These are phyloP conservation scores for Penicillium crustosum DNA, from an alignment of 2,329 filamentous ascomycete species.

Conservation along the genomic window DNA sequence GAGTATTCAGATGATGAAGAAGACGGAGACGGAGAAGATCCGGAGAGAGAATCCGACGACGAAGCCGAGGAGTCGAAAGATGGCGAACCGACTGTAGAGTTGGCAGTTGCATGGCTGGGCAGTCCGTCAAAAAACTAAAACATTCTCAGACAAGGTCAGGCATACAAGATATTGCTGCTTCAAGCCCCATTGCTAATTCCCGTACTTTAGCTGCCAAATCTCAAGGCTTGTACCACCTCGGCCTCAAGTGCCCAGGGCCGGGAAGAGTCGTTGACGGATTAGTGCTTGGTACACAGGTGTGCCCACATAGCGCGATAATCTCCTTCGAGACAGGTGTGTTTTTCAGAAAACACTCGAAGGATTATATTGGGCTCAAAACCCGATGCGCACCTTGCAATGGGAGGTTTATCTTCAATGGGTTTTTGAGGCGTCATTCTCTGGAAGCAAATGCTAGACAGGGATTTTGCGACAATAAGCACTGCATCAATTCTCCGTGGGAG, in stretches of 20 bases:
- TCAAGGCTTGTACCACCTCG: background rate
- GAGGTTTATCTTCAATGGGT: background rate
- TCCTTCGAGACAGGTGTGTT: background rate
- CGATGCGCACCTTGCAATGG: background rate
- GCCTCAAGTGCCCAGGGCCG: background rate
- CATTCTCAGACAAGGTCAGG: background rate
- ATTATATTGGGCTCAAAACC: background rate
- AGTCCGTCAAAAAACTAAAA: background rate
- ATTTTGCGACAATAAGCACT: background rate
- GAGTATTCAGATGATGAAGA: too few relatives aligned
- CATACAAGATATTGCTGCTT: background rate
- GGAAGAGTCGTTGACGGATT: background rate
- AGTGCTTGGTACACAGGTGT: background rate
- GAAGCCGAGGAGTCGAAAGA: too few relatives aligned
- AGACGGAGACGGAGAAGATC: background rate
- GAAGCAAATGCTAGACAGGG: background rate
- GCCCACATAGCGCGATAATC: background rate
- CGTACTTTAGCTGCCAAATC: background rate
- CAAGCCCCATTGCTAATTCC: background rate
- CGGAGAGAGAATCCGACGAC: background rate
- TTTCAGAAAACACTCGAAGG: rapidly evolving
- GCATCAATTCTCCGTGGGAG: background rate
- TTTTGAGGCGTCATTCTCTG: background rate
- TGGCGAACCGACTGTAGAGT: too few relatives aligned
- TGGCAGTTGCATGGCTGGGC: background rate